These are phyloP conservation scores for Fusarium liriodendri DNA, from an alignment of 2,329 filamentous ascomycete species.

Conservation along the genomic window DNA sequence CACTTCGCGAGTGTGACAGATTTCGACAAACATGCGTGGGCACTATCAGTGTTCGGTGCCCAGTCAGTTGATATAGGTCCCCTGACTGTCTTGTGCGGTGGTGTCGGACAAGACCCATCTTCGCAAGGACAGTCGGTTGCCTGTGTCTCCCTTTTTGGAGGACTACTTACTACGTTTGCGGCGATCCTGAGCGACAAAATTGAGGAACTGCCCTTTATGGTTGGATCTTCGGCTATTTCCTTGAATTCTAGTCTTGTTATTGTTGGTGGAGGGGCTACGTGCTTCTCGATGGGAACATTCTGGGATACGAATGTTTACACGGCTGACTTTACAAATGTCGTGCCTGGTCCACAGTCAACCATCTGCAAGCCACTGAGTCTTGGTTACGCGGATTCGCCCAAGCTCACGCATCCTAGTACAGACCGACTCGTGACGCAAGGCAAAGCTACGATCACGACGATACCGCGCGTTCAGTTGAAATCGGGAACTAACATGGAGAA, in stretches of 20 bases:
- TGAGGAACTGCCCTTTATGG: conserved; percentile 68
- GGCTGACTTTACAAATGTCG: conserved; percentile 42
- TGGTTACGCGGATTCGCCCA: conserved; percentile 45
- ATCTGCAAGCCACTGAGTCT: conserved; percentile 9
- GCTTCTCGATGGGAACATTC: conserved; percentile 90
- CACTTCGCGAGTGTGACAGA: conserved; percentile 34
- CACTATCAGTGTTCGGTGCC: conserved; percentile 49
- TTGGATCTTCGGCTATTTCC: conserved; percentile 71
- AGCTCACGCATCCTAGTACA: conserved; percentile 30
- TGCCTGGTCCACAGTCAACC: not conserved
- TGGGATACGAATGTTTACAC: conserved; percentile 76
- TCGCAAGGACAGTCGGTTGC: conserved; percentile 45
- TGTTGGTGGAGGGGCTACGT: conserved; percentile 84
- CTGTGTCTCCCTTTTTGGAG: conserved; percentile 45
- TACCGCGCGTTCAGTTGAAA: conserved; percentile 65
- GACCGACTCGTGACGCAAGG: not conserved
- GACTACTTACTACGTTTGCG: conserved; percentile 11
- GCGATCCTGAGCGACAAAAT: conserved; percentile 3
- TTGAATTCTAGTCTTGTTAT: conserved; percentile 67
- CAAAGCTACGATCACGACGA: conserved; percentile 43
- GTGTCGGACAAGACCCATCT: conserved; percentile 44
- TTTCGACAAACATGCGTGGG: conserved; percentile 1
- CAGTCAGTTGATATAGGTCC: conserved; percentile 38
- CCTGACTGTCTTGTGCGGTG: conserved; percentile 47
- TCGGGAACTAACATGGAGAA: conserved; percentile 68